These are phyloP conservation scores for Trichocomaceae sp. DNA, from an alignment of 2,329 filamentous ascomycete species.

Conservation along the genomic window DNA sequence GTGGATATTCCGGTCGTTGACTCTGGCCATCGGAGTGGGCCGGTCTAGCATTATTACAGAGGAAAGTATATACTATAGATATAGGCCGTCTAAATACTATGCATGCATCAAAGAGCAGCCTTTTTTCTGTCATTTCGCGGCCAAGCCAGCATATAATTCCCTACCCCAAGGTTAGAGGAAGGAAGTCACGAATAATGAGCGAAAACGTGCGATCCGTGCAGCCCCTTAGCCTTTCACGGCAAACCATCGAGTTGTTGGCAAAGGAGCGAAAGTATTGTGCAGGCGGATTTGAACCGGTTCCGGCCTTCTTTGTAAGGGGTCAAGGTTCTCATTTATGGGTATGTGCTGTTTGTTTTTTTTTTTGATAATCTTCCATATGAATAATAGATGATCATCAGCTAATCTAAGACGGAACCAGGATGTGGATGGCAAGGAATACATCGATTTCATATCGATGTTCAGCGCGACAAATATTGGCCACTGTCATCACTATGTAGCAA, in stretches of 20 bases:
- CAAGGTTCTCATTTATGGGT: background rate
- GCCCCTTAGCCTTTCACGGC: background rate
- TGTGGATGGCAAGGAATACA: slow-evolving; percentile 1
- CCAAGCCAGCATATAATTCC: background rate
- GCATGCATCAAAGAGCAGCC: background rate
- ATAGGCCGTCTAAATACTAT: background rate
- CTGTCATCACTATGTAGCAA: background rate
- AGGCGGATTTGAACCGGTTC: background rate
- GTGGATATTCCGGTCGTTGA: background rate
- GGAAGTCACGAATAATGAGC: background rate
- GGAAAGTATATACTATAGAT: background rate
- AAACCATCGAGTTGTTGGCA: background rate
- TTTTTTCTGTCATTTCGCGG: background rate
- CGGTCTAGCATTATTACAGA: background rate
- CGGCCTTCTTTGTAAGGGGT: background rate
- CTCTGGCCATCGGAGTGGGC: background rate
- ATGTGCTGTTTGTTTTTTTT: no score
- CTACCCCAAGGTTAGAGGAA: background rate
- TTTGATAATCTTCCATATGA: background rate
- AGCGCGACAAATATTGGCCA: background rate
- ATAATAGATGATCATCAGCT: background rate
- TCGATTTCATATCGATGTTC: slow-evolving; percentile 1
- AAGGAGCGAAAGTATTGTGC: background rate
- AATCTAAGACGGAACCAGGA: background rate
- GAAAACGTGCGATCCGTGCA: background rate